Evolutionary conservation across 345 rosid genomes (phyloP).

Genomic region (Luvunga scandens): DNA sequence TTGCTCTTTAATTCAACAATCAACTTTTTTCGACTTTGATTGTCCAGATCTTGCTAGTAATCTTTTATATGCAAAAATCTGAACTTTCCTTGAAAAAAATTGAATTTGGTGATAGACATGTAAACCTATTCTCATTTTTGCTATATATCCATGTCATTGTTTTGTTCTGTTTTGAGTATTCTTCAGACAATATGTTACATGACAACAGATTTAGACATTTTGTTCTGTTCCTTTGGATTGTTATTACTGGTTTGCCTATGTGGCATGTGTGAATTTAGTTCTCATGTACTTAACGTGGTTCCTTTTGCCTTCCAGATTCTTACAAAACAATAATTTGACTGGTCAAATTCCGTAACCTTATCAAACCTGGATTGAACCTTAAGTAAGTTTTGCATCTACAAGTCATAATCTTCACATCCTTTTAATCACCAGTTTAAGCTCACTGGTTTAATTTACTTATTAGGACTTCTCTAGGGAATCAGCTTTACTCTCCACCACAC

Average conservation of each 20-base stretch:
- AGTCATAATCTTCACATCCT: background rate
- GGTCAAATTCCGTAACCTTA: slow-evolving; percentile 64
- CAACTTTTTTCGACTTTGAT: background rate
- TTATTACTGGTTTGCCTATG: background rate
- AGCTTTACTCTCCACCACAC: slow-evolving; percentile 31
- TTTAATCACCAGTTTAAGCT: slow-evolving; percentile 13
- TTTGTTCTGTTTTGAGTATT: slow-evolving; percentile 1
- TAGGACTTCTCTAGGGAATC: slow-evolving; percentile 51
- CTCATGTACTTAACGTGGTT: slow-evolving; percentile 13
- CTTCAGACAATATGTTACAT: background rate
- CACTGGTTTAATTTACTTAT: slow-evolving; percentile 14
- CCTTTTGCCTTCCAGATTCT: slow-evolving; percentile 46
- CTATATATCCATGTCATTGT: background rate
- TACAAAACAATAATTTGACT: slow-evolving; percentile 86
- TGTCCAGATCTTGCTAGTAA: background rate
- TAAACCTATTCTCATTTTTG: background rate
- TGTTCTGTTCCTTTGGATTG: background rate
- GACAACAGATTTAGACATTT: slow-evolving; percentile 1
- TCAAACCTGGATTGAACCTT: slow-evolving; percentile 47
- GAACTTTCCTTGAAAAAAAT: background rate
- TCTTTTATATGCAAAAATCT: background rate
- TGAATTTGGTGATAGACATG: background rate
- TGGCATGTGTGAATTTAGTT: slow-evolving; percentile 10
- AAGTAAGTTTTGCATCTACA: slow-evolving; percentile 39
- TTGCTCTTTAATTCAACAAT: slow-evolving; percentile 1